Conservation (phyloP, 768 basidiomycete species). For the Cyclocybe cylindracea region DNA sequence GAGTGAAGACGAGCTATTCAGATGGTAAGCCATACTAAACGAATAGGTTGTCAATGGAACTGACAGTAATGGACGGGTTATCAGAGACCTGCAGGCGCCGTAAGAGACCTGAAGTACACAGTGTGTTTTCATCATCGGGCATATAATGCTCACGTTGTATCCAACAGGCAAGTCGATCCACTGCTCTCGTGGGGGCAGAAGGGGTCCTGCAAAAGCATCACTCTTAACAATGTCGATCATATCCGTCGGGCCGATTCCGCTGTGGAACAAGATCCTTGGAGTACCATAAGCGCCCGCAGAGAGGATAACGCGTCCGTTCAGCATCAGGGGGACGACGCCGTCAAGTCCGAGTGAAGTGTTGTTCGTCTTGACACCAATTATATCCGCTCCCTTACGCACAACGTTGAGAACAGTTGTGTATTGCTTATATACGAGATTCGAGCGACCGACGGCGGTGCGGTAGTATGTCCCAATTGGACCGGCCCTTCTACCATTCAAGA, state of each 20-base stretch:
- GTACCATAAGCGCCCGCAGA: constrained; percentile 59
- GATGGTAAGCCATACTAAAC: not conserved
- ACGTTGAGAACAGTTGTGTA: constrained; percentile 53
- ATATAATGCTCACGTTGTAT: constrained; percentile 32
- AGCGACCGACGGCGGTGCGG: constrained; percentile 52
- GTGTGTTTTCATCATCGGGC: too few relatives aligned
- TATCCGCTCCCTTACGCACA: constrained; percentile 54
- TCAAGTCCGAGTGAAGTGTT: constrained; percentile 55
- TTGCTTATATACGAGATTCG: constrained; percentile 52
- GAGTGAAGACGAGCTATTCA: constrained; percentile 58
- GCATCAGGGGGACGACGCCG: constrained; percentile 54
- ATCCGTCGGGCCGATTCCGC: constrained; percentile 62
- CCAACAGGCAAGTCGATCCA: constrained; percentile 67
- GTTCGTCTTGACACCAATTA: constrained; percentile 64
- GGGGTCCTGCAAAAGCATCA: constrained; percentile 44
- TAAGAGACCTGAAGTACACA: too few relatives aligned
- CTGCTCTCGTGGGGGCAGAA: constrained; percentile 46
- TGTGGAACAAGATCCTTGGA: constrained; percentile 57
- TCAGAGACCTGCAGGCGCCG: constrained; percentile 31
- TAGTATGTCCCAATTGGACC: constrained; percentile 67
- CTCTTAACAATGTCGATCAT: constrained; percentile 53
- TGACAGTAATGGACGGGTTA: constrained; percentile 61
- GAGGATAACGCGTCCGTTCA: constrained; percentile 59
- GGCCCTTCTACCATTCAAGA: constrained; percentile 46
- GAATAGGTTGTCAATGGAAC: not conserved